These are phyloP conservation scores for Zoysia japonica DNA, from an alignment of 176 grass and related monocot species.

Conservation along the genomic window DNA sequence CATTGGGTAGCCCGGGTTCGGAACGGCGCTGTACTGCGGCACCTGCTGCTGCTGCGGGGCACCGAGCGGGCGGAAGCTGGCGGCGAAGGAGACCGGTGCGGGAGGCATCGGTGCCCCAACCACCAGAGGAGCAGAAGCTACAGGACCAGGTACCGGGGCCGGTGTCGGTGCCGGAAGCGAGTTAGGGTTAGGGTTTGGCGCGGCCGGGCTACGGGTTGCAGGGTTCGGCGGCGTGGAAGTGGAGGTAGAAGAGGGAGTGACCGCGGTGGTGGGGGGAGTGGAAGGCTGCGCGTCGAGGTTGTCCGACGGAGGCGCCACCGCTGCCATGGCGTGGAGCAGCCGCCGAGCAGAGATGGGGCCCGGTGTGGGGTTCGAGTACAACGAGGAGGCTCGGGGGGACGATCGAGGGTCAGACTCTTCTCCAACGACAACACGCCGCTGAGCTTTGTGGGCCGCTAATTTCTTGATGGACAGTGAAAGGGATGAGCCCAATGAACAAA, in stretches of 20 bases:
- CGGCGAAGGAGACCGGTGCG: conserved; percentile 31
- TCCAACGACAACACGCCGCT: no score
- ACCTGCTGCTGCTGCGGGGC: conserved; percentile 30
- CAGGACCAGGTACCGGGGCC: background rate
- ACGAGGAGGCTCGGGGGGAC: background rate
- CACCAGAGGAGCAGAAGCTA: conserved; percentile 13
- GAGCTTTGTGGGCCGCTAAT: no score
- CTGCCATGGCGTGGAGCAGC: conserved; percentile 39
- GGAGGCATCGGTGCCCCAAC: conserved; percentile 36
- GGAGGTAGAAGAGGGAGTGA: conserved; percentile 22
- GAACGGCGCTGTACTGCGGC: conserved; percentile 47
- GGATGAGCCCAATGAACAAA: no score
- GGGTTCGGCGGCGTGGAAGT: conserved; percentile 41
- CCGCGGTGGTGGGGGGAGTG: conserved; percentile 18
- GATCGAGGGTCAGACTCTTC: no score
- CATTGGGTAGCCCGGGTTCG: conserved; percentile 50
- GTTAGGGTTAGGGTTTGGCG: conserved; percentile 51
- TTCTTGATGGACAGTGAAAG: no score
- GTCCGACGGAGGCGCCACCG: conserved; percentile 54
- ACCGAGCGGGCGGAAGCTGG: conserved; percentile 54
- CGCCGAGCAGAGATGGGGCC: background rate
- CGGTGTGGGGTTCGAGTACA: background rate
- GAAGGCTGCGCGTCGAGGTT: conserved; percentile 39
- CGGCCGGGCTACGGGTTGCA: background rate
- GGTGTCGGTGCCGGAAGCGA: background rate